Conservation (phyloP, 225 moss, liverwort and hornwort genomes). For the Sphagnum tenellum region DNA sequence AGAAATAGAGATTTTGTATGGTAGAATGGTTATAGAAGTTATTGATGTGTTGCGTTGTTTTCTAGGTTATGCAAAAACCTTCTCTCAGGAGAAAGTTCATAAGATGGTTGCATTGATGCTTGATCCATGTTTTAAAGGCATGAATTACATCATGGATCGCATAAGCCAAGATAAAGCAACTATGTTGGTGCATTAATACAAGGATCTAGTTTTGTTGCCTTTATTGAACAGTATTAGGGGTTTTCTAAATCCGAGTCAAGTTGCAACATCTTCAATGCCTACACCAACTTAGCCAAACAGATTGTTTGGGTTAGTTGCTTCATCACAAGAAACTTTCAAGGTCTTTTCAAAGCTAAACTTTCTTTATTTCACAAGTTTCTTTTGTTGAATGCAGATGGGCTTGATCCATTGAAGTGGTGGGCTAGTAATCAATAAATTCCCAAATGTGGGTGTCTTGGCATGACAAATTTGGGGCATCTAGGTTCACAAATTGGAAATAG, state of each 20-base stretch:
- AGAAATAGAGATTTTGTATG: no score
- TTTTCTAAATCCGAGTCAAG: no score
- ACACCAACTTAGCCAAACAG: neutral
- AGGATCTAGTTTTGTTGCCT: neutral
- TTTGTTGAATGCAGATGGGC: neutral
- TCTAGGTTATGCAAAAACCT: no score
- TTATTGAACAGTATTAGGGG: neutral
- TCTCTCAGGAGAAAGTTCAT: no score
- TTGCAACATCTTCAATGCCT: neutral
- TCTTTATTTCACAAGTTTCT: neutral
- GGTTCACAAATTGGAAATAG: neutral
- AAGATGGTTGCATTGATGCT: neutral
- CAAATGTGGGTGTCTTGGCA: neutral
- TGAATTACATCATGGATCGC: neutral
- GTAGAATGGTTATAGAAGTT: no score
- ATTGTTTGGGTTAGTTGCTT: neutral
- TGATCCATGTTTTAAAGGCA: neutral
- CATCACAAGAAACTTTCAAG: neutral
- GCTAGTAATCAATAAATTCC: neutral
- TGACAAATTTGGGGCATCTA: neutral
- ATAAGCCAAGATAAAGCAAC: no score
- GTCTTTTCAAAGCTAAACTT: neutral
- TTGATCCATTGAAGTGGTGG: slow-evolving; percentile 1
- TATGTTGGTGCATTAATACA: neutral
- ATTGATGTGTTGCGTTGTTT: no score